phyloP scores from a whole-genome alignment of 345 rosid species.

The Hibiscus trionum region DNA sequence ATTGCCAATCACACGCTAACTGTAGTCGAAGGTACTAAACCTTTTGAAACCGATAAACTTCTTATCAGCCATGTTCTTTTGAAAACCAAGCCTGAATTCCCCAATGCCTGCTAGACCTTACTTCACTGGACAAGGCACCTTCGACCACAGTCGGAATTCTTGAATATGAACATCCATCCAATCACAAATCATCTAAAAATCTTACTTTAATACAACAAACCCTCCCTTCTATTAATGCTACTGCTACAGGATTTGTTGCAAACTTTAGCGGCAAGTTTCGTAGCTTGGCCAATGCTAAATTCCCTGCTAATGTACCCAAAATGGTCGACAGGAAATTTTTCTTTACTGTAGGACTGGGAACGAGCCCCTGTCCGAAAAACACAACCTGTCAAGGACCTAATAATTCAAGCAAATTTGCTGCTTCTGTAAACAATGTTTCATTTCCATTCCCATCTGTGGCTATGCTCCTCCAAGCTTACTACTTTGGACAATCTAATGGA shows the following conservation, averaged over 20 bases:
- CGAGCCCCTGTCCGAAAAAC: neutral
- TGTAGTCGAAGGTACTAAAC: conserved; percentile 18
- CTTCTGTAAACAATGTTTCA: neutral
- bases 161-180: conserved; percentile 23
- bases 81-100: conserved; percentile 26
- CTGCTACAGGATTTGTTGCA: conserved; percentile 21
- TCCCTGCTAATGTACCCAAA: neutral
- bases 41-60: conserved; percentile 23
- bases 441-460: conserved; percentile 24
- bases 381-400: neutral
- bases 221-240: conserved; percentile 34
- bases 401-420: conserved; percentile 1
- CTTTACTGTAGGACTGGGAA: neutral
- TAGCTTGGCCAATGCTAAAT: conserved; percentile 11
- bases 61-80: conserved; percentile 39
- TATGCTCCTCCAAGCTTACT: no score
- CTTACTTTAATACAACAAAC: conserved; percentile 27
- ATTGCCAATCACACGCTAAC: no score
- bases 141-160: conserved; percentile 41
- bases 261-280: conserved; percentile 29
- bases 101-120: conserved; percentile 37
- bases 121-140: conserved; percentile 25
- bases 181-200: conserved; percentile 7
- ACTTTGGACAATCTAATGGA: no score
- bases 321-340: neutral